A percentile compares a stretch with the other conserved stretches of the same genome.
phyloP scores from a whole-genome alignment of 2,329 filamentous ascomycete genomes.

The Endoconidiophora polonica region DNA sequence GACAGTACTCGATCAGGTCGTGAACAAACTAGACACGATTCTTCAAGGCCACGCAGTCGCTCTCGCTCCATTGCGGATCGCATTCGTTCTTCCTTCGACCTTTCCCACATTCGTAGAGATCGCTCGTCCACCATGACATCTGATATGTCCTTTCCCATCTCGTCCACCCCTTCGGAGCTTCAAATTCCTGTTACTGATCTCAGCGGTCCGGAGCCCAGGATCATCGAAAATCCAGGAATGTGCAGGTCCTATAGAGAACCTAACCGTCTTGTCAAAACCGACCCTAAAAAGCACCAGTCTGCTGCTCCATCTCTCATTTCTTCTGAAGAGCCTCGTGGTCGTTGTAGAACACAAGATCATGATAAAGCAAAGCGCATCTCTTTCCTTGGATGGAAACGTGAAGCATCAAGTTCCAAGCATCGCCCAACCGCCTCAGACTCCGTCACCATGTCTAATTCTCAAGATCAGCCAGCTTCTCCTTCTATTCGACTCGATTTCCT shows the following conservation, averaged over 20 bases:
- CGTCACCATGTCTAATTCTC: neutral
- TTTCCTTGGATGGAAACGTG: conserved; percentile 11
- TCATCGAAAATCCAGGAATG: conserved; percentile 10
- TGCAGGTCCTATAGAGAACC: conserved; percentile 7
- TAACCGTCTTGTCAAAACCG: conserved; percentile 1
- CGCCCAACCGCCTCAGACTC: neutral
- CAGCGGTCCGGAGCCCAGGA: conserved; percentile 10
- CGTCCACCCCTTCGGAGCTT: conserved; percentile 1
- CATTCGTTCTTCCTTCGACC: conserved; percentile 10
- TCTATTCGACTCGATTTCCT: conserved; percentile 2
- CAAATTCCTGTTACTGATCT: conserved; percentile 11
- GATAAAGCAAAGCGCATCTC: conserved; percentile 9
- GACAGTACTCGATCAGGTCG: neutral
- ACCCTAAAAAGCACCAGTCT: neutral
- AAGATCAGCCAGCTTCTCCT: neutral
- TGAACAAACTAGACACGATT: neutral
- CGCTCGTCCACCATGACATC: conserved; percentile 3
- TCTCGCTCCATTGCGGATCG: conserved; percentile 9
- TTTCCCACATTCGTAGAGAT: conserved; percentile 3
- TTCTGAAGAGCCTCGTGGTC: conserved; percentile 9
- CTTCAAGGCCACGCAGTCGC: conserved; percentile 5
- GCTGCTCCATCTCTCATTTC: conserved; percentile 3
- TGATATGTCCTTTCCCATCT: conserved; percentile 8
- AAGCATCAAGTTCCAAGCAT: conserved; percentile 1
- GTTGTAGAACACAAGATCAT: conserved; percentile 3